Conservation (phyloP, 2,329 filamentous ascomycete genomes). For the Neonectria magnoliae region DNA sequence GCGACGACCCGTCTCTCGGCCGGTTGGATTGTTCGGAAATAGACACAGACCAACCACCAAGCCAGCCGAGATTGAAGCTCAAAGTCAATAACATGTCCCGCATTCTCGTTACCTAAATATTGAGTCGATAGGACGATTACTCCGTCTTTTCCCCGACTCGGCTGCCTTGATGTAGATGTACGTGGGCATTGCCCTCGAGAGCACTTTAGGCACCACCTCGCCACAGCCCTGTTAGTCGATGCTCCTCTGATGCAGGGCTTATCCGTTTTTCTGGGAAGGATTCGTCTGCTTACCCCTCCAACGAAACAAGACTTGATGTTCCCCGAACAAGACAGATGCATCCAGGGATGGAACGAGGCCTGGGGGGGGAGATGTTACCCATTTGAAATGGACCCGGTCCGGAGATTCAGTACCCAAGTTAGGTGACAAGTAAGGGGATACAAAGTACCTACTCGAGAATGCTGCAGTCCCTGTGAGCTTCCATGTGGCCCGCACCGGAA, state of each 20-base stretch:
- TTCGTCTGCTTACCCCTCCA: neutral
- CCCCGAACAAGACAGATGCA: constrained; percentile 6
- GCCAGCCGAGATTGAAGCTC: constrained; percentile 10
- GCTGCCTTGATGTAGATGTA: neutral
- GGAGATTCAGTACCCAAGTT: neutral
- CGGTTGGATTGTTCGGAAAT: neutral
- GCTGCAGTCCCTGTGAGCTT: neutral
- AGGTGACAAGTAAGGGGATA: too few relatives aligned
- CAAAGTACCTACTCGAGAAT: too few relatives aligned
- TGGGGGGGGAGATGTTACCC: constrained; percentile 9
- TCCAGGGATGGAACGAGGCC: neutral
- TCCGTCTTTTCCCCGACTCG: neutral
- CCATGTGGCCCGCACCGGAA: neutral
- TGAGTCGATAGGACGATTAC: constrained; percentile 1
- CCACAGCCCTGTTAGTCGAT: neutral
- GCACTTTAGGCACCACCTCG: neutral
- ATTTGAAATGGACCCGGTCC: neutral
- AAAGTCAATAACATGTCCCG: neutral
- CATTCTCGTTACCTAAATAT: constrained; percentile 13
- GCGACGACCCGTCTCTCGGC: neutral
- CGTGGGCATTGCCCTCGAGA: neutral
- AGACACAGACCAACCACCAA: neutral
- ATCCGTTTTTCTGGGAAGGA: neutral
- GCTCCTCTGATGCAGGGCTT: neutral
- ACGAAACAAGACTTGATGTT: neutral